Evolutionary conservation across 192 early-diverging fungal genomes (phyloP).

Genomic region (Podila epicladia): DNA sequence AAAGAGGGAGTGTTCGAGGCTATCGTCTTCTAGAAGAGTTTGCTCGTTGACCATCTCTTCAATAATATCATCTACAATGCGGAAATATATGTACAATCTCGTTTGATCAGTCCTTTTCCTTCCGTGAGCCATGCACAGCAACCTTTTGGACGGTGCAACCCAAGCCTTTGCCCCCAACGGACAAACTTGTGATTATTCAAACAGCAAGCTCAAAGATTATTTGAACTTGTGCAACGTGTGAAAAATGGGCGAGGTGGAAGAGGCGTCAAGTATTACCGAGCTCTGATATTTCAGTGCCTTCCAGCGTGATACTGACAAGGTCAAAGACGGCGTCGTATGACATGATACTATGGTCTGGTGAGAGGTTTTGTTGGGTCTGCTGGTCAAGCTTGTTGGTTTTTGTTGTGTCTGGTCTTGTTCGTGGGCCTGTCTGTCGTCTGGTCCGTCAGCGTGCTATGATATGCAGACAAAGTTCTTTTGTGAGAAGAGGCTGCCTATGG

Average conservation of each 20-base stretch:
- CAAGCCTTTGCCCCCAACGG: no score
- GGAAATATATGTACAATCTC: no score
- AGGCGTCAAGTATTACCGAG: background rate
- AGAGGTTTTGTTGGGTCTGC: background rate
- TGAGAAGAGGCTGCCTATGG: no score
- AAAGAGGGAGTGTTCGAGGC: background rate
- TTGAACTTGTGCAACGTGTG: background rate
- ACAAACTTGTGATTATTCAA: no score
- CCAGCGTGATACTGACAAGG: background rate
- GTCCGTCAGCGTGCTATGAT: no score
- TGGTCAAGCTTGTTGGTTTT: background rate
- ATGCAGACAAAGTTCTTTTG: no score
- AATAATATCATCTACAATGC: background rate
- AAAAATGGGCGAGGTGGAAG: background rate
- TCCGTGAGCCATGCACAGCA: no score
- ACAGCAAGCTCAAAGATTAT: no score
- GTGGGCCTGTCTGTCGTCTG: no score
- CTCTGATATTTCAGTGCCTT: background rate
- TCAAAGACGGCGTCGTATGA: slow-evolving; percentile 8
- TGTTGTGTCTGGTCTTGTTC: background rate
- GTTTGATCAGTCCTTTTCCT: no score
- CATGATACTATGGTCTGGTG: background rate
- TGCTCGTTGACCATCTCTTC: background rate
- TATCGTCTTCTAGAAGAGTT: background rate
- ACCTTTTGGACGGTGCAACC: no score